These are phyloP conservation scores for Saccharomyces cerevisiae DNA, from an alignment of 805 yeast genomes.

Conservation along the genomic window DNA sequence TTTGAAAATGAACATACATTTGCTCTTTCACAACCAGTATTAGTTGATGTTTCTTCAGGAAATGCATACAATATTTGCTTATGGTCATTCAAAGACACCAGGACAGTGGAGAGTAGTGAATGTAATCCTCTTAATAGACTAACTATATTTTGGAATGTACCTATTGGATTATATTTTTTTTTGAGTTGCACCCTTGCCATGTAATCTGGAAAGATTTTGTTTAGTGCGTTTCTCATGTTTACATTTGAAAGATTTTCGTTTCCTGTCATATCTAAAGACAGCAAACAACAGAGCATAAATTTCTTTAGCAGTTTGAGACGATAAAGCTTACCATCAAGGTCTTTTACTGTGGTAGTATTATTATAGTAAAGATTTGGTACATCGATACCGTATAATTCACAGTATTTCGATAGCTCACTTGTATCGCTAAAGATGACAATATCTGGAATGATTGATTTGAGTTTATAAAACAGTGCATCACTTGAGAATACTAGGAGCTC, in stretches of 20 bases:
- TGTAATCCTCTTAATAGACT: background rate
- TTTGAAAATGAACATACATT: background rate
- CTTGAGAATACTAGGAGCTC: slow-evolving; percentile 30
- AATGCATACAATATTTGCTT: background rate
- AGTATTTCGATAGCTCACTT: slow-evolving; percentile 34
- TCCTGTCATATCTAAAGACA: slow-evolving; percentile 26
- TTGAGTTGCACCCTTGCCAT: background rate
- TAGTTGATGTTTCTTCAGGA: background rate
- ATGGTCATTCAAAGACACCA: background rate
- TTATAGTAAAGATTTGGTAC: slow-evolving; percentile 25
- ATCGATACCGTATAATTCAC: slow-evolving; percentile 36
- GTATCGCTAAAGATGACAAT: slow-evolving; percentile 27
- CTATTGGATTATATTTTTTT: background rate
- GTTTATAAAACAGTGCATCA: slow-evolving; percentile 22
- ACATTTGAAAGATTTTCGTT: background rate
- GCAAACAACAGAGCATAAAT: slow-evolving; percentile 36
- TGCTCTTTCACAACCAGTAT: background rate
- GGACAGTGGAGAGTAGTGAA: background rate
- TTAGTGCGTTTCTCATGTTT: background rate
- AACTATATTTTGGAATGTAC: background rate
- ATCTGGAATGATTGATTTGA: slow-evolving; percentile 21
- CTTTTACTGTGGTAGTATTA: slow-evolving; percentile 10
- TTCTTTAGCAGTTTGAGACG: slow-evolving; percentile 35
- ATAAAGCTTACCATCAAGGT: slow-evolving; percentile 27
- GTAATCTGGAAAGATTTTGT: slow-evolving; percentile 1